A percentile compares a stretch with the other conserved stretches of the same genome.
Evolutionary conservation across 495 filamentous ascomycete genomes (phyloP).

Genomic region (Penicillium tannophilum): DNA sequence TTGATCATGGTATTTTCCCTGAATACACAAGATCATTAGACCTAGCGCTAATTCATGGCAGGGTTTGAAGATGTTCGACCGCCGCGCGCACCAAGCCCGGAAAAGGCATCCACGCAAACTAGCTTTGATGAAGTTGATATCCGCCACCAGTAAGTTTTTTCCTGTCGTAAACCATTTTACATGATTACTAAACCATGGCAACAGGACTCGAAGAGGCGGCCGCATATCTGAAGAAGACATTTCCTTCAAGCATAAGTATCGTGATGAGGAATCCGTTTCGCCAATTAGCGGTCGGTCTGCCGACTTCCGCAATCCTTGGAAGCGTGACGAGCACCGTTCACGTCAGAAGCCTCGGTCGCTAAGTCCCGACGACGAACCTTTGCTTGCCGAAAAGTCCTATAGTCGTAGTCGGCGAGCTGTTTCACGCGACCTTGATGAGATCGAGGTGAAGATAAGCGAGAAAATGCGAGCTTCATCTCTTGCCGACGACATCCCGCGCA

Average conservation of each 20-base stretch:
- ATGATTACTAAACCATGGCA: background rate
- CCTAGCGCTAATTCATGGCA: constrained; percentile 15
- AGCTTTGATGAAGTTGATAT: constrained; percentile 56
- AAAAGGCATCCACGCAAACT: constrained; percentile 29
- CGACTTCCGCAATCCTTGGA: constrained; percentile 25
- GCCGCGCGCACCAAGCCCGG: constrained; percentile 40
- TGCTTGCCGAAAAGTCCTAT: background rate
- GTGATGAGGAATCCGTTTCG: constrained; percentile 24
- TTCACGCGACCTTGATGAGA: constrained; percentile 6
- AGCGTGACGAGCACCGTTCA: constrained; percentile 1
- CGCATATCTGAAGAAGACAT: constrained; percentile 25
- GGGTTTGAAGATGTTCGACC: constrained; percentile 31
- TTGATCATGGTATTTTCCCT: constrained; percentile 72
- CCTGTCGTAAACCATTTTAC: too few relatives aligned
- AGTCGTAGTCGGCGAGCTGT: constrained; percentile 4
- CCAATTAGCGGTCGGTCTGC: constrained; percentile 16
- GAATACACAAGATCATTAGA: background rate
- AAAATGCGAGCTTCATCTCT: constrained; percentile 14
- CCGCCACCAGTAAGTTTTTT: constrained; percentile 35
- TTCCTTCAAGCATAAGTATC: constrained; percentile 8
- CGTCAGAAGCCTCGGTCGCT: constrained; percentile 7
- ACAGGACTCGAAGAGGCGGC: constrained; percentile 11
- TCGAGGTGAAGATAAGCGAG: constrained; percentile 1
- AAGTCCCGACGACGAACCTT: constrained; percentile 7
- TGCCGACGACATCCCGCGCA: background rate